Evolutionary conservation across 768 basidiomycete genomes (phyloP), one percentile per base, ranked within the genome.

Genomic region (Neoboletus brunneissimus): DNA sequence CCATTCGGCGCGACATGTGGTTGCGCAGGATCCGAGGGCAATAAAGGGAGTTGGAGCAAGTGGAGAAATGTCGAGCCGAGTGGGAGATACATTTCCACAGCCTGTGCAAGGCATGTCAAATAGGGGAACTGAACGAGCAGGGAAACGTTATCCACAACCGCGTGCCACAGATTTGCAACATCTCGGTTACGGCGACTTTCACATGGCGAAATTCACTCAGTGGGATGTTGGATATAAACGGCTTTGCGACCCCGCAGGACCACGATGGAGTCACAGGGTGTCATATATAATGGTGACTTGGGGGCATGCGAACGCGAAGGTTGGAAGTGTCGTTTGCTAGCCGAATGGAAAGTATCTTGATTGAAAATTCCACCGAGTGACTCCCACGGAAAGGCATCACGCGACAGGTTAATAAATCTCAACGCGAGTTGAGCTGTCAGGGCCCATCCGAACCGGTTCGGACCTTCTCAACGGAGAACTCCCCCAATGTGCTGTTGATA

Each of bases 71-170:
- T 22, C 22, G 48, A 38, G 3, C 41, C 32, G 12, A 48, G 52
- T 3, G 57, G 54, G 45, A 68, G 56, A 48, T 67, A 57, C 60
- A 62, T 65, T 42, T 31, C 22, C 6, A 8, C 41, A 0, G n/a
- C 8, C 29, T 29, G 29, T 29, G 29, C 29, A 3, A 29, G 29
- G 29, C 9, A 29, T 20, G 38, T 40, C 10, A 31, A 31, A 31
- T 31, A 31, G 31, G 31, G 31, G 10, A 12, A 31, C 31, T 1
- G 29, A 10, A 31, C 29, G 1, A 29, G 27, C 27, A 29, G 27
- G n/a, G 4, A 20, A 23, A n/a, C n/a, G 41, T 23, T 43, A 23
- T 22, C 22, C 22, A 42, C 41, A 42, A 15, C 41, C 25, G 25
- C 5, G 25, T 25, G 25, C 25, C 20, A 16, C 41, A 41, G 18